phyloP scores from a whole-genome alignment of 2,329 filamentous ascomycete genomes.

The Arthroderma sp. region DNA sequence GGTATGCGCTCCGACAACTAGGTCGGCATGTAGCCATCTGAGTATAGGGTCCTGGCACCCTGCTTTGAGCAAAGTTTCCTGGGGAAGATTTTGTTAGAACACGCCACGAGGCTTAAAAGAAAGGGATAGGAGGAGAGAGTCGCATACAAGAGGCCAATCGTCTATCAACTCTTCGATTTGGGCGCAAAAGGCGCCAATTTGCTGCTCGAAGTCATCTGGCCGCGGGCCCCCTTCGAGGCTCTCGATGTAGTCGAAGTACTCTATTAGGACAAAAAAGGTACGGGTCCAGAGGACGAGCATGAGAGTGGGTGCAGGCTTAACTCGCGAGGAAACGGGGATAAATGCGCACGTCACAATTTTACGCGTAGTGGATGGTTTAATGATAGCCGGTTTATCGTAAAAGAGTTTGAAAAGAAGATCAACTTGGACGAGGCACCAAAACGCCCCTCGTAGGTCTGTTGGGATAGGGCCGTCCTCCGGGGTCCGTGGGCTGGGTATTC shows the following conservation, averaged over 20 bases:
- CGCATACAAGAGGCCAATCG: constrained; percentile 2
- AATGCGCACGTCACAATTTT: background rate
- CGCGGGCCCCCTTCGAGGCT: background rate
- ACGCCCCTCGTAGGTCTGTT: background rate
- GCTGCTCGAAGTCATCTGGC: background rate
- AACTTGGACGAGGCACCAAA: background rate
- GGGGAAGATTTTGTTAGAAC: no score
- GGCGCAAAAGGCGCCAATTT: background rate
- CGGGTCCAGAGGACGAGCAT: background rate
- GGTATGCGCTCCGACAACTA: background rate
- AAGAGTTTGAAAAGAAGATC: constrained; percentile 1
- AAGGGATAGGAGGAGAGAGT: background rate
- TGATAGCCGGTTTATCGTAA: constrained; percentile 1
- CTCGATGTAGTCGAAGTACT: constrained; percentile 1
- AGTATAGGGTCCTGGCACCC: background rate
- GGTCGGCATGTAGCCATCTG: constrained; percentile 1
- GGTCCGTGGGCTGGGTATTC: background rate
- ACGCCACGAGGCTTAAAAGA: background rate
- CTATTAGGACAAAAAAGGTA: background rate
- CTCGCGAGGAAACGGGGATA: background rate
- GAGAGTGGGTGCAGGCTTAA: background rate
- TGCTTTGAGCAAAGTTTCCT: background rate
- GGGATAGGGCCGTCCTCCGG: background rate
- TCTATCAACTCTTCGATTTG: background rate
- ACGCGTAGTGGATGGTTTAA: background rate